Percentiles rank a stretch among this genome's conserved stretches.
Conservation (phyloP, 345 rosid genomes). For the Turritis glabra region DNA sequence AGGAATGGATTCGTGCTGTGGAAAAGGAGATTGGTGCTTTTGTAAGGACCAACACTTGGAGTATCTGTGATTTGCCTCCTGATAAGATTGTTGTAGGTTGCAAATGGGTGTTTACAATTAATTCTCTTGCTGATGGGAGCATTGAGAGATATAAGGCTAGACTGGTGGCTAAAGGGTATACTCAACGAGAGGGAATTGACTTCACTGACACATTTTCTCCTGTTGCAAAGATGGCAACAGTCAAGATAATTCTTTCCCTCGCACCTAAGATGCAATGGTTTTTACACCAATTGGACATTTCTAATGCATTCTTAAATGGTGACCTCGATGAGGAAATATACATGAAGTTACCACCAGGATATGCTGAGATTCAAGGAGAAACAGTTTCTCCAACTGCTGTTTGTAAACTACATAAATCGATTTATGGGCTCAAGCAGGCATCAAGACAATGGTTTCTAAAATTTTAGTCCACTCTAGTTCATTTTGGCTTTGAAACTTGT, state of each 20-base stretch:
- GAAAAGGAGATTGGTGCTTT: not conserved
- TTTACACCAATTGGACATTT: not conserved
- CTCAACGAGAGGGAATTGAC: not conserved
- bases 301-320: not conserved
- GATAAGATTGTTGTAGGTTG: not conserved
- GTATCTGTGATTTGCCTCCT: not conserved
- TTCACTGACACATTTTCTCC: not conserved
- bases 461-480: fast-evolving
- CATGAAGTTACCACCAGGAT: not conserved
- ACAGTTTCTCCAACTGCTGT: not conserved
- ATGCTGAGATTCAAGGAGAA: not conserved
- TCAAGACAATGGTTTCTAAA: not conserved
- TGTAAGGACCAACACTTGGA: too few relatives aligned
- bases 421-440: not conserved
- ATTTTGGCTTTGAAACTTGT: fast-evolving
- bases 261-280: not conserved
- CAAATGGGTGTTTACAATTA: not conserved
- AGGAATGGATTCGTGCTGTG: not conserved
- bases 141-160: not conserved
- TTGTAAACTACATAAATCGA: not conserved
- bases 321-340: not conserved
- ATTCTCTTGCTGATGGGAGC: not conserved
- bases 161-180: not conserved
- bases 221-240: not conserved
- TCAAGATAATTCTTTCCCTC: not conserved